Conservation (phyloP, 345 rosid genomes). For the Sisymbrium altissimum region DNA sequence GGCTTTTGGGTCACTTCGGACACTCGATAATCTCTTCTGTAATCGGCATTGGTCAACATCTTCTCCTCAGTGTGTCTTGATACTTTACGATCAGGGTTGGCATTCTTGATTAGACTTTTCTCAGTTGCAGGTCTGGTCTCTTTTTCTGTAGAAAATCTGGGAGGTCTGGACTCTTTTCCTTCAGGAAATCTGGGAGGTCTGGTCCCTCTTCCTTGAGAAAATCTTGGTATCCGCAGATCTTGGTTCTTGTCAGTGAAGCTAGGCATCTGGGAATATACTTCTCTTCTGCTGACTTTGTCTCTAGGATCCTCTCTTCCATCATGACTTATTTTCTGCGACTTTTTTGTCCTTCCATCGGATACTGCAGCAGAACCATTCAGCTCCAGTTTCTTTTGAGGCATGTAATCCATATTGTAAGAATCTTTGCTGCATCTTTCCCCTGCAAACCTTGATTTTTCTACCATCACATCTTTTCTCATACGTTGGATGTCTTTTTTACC, state of each 20-base stretch:
- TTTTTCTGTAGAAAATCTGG: background rate
- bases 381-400: slow-evolving; percentile 48
- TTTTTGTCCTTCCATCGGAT: slow-evolving; percentile 16
- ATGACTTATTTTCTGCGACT: slow-evolving; percentile 13
- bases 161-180: slow-evolving; percentile 1
- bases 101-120: slow-evolving; percentile 24
- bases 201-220: background rate
- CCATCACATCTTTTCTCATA: background rate
- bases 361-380: slow-evolving; percentile 29
- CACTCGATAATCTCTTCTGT: slow-evolving; percentile 15
- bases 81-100: slow-evolving; percentile 29
- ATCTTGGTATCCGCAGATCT: slow-evolving; percentile 10
- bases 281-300: background rate
- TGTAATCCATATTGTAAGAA: slow-evolving; percentile 23
- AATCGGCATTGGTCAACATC: slow-evolving; percentile 26
- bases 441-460: slow-evolving; percentile 3
- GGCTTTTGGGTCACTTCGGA: slow-evolving; percentile 42
- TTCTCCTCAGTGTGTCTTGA: slow-evolving; percentile 29
- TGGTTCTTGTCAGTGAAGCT: slow-evolving; percentile 13
- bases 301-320: background rate
- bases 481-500: background rate
- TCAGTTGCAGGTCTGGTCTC: background rate
- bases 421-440: slow-evolving; percentile 21
- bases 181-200: slow-evolving; percentile 1
- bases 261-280: background rate